Base-by-base conservation (phyloP, 768 basidiomycete species). In the Suillus subaureus region DNA sequence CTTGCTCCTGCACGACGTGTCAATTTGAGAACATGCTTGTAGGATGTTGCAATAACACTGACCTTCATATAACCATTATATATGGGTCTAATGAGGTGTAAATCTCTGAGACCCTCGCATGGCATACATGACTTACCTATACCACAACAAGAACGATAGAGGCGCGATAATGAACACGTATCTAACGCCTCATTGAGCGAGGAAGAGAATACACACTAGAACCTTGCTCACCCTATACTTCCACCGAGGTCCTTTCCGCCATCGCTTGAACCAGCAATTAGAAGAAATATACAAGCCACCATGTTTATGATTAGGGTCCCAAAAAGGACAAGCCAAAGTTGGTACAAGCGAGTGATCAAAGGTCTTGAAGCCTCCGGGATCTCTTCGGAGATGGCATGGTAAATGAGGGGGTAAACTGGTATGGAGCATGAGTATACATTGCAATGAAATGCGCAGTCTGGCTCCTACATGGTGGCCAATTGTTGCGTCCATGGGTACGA, bases 21-120 rank as follows among this genome's bases (percentile, higher is more conserved):
- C 51, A 79, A 66, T 57, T 56, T 57, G 64, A 64, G 61, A 71
- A 70, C 68, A 70, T 74, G 69, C 75, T 73, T 68, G 63, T 66
- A 26, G 66, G 42, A 68, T 55, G 71, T 45, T 45, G 49, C 52
- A 33, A 49, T 51, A 43, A 61, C 42, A 64, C 82, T 74, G 72
- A 90, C 96, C 86, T 97, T 97, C 89, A 95, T 94, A 82, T 94
- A 97, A 62, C 93, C 96, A 71, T 97, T 96, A 82, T 99, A 99
- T 74, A 96, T 93, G 18, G 97, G 96, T 72, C 94, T 94, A 67
- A 37, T 40, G 61, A 63, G 35, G 66, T 64, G 61, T 63, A 43
- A 61, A 42, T 63, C 66, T 67, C 18, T 51, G 64, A 61, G 8
- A 65, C 31, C 51, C 64, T 61, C 9, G 4, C 63, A 61, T 61